Evolutionary conservation across 345 rosid species (phyloP).

Genomic region (Eucalyptus marginata): DNA sequence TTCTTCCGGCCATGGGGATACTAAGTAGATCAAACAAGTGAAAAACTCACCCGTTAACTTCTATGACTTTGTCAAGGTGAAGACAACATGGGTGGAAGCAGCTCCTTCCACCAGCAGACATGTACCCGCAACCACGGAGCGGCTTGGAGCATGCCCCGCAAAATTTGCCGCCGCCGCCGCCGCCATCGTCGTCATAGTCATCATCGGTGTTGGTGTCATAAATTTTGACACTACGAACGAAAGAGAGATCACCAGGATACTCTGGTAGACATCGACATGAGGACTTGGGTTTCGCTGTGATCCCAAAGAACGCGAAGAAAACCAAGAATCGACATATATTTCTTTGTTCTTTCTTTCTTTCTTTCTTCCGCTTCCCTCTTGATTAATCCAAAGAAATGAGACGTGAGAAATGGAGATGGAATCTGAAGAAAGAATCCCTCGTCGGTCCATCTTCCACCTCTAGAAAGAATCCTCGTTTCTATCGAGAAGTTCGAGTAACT

Average conservation of each 20-base stretch:
- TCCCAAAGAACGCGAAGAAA: background rate
- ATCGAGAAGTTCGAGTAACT: too few species aligned
- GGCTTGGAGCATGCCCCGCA: background rate
- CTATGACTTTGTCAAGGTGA: too few species aligned
- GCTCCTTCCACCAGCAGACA: too few species aligned
- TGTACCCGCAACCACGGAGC: background rate
- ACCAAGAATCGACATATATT: background rate
- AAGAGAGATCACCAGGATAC: background rate
- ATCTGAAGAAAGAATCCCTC: background rate
- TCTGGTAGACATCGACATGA: background rate
- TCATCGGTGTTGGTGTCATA: accelerated
- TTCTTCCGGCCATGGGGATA: accelerated
- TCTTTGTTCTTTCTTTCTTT: background rate
- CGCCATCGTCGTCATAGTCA: too few species aligned
- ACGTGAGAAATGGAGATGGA: background rate
- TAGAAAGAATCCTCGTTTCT: background rate
- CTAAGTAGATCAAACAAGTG: too few species aligned
- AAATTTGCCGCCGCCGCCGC: background rate
- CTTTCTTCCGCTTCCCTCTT: accelerated
- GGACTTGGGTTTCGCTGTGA: background rate
- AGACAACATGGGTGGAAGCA: accelerated
- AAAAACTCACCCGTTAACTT: too few species aligned
- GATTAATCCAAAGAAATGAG: background rate
- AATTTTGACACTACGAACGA: background rate
- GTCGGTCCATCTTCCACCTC: background rate